These are phyloP conservation scores for Leccinum colubrinum DNA, from an alignment of 1,284 basidiomycete species.

Conservation along the genomic window DNA sequence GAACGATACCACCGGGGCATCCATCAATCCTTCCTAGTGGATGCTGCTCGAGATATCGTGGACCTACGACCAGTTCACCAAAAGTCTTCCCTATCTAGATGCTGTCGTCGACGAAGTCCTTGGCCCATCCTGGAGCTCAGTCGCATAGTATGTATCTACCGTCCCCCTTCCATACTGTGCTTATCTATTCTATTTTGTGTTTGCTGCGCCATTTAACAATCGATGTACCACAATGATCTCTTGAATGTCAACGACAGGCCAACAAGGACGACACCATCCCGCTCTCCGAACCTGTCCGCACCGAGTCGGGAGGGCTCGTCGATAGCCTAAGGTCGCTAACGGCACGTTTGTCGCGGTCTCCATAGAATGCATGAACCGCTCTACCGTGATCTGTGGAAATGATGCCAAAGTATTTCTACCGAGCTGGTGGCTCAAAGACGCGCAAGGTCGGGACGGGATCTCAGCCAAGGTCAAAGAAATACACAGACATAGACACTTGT, in stretches of 20 bases:
- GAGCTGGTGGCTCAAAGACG: slow-evolving; percentile 35
- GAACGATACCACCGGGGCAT: neutral
- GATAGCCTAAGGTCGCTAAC: slow-evolving; percentile 42
- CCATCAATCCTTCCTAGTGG: neutral
- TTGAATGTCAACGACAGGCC: slow-evolving; percentile 16
- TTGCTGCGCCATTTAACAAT: no score
- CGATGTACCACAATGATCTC: neutral
- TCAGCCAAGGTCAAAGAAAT: slow-evolving; percentile 34
- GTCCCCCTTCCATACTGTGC: no score
- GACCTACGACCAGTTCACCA: no score
- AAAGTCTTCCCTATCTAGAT: no score
- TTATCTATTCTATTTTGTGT: no score
- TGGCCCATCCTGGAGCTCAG: no score
- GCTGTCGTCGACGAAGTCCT: no score
- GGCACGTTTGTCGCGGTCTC: slow-evolving; percentile 42
- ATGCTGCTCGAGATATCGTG: no score
- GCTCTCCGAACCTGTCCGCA: slow-evolving; percentile 25
- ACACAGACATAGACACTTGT: slow-evolving; percentile 39
- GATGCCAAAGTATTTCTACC: slow-evolving; percentile 38
- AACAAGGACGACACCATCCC: slow-evolving; percentile 53
- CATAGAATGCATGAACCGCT: slow-evolving; percentile 44
- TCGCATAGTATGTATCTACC: no score
- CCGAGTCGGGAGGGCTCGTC: slow-evolving; percentile 35
- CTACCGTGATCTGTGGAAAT: slow-evolving; percentile 37
- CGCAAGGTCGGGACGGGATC: slow-evolving; percentile 12